phyloP scores from a whole-genome alignment of 306 rosid genomes.

The Medicago ruthenica region DNA sequence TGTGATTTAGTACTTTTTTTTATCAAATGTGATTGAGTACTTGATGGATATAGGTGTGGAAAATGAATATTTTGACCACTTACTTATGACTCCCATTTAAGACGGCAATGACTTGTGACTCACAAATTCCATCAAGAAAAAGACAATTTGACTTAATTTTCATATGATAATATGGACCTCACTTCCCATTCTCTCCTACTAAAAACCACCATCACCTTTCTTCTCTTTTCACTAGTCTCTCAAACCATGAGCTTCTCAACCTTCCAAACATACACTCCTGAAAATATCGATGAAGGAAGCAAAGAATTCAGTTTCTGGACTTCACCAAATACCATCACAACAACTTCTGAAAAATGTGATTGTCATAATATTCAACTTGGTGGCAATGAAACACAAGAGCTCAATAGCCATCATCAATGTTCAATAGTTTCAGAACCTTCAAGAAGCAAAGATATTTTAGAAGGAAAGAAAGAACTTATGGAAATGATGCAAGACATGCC shows the following conservation, averaged over 20 bases:
- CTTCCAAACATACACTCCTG: conserved; percentile 41
- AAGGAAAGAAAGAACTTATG: conserved; percentile 67
- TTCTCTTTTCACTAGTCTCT: conserved; percentile 43
- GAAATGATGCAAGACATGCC: conserved; percentile 58
- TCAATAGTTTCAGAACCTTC: conserved; percentile 37
- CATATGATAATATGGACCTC: conserved; percentile 17
- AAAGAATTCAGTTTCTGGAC: conserved; percentile 65
- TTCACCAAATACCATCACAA: conserved; percentile 33
- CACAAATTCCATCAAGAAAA: conserved; percentile 40
- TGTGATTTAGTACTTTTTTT: not conserved
- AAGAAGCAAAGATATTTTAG: conserved; percentile 48
- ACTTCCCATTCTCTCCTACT: conserved; percentile 7
- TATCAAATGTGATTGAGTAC: not conserved
- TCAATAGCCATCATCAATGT: not conserved
- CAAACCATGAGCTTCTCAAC: conserved; percentile 52
- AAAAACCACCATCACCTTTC: conserved; percentile 17
- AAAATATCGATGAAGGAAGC: conserved; percentile 50
- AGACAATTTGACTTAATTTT: conserved; percentile 40
- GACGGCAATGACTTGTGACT: conserved; percentile 61
- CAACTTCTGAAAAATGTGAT: conserved; percentile 1
- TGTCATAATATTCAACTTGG: conserved; percentile 21
- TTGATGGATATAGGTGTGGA: conserved; percentile 39
- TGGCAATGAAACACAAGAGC: conserved; percentile 32
- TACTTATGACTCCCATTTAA: conserved; percentile 46
- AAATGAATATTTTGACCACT: conserved; percentile 42